Evolutionary conservation across 306 rosid genomes (phyloP).

Genomic region (Fragaria nilgerrensis): DNA sequence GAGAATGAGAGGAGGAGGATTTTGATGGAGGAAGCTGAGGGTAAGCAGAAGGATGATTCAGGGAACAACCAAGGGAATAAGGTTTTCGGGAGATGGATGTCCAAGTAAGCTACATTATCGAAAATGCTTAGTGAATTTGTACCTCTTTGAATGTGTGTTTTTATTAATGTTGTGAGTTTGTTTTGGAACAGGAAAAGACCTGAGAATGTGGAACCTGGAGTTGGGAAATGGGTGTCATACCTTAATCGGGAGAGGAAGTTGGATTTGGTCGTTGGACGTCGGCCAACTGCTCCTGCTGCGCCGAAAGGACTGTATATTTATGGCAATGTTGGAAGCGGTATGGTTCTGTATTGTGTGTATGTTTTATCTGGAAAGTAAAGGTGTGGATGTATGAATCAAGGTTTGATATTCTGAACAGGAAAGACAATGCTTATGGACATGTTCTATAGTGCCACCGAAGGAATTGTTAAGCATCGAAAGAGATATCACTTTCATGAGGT

Average conservation of each 20-base stretch:
- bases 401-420: conserved; percentile 47
- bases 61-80: conserved; percentile 37
- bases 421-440: conserved; percentile 99
- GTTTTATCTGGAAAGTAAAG: conserved; percentile 13
- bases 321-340: conserved; percentile 97
- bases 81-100: conserved; percentile 53
- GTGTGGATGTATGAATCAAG: conserved; percentile 15
- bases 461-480: conserved; percentile 76
- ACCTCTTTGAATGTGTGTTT: conserved; percentile 1
- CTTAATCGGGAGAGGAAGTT: conserved; percentile 89
- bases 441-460: conserved; percentile 82
- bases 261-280: conserved; percentile 69
- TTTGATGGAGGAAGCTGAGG: conserved; percentile 71
- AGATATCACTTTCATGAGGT: conserved; percentile 98
- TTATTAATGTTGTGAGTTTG: neutral
- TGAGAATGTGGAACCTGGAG: conserved; percentile 72
- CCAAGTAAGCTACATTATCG: conserved; percentile 40
- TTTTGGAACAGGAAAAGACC: conserved; percentile 55
- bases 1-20: conserved; percentile 72
- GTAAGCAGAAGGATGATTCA: conserved; percentile 50
- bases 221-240: conserved; percentile 95
- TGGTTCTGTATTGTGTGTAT: conserved; percentile 19
- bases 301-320: conserved; percentile 91
- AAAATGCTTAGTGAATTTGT: neutral
- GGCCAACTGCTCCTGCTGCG: conserved; percentile 81